Evolutionary conservation across 108 stramenopile species (phyloP).

Genomic region (Stephanodiscus minutulus): DNA sequence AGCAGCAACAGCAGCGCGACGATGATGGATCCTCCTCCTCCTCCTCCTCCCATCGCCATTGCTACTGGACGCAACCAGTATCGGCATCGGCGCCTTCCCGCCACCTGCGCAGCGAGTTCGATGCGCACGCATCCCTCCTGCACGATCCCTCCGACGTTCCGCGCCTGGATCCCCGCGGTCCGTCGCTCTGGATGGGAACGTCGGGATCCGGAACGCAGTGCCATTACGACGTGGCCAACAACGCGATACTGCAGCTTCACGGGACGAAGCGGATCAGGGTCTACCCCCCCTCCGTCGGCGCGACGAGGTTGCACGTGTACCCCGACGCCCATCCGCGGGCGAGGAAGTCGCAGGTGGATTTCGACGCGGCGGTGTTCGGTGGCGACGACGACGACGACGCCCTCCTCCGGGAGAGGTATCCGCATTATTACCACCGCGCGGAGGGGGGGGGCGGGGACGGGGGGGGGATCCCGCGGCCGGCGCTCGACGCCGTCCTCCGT

Average conservation of each 20-base stretch:
- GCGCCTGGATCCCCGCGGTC: neutral
- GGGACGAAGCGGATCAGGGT: slow-evolving; percentile 37
- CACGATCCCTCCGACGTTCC: neutral
- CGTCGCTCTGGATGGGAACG: slow-evolving; percentile 39
- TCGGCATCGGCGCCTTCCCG: neutral
- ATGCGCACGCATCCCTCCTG: neutral
- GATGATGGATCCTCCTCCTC: neutral
- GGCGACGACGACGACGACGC: neutral
- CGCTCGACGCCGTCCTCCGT: slow-evolving; percentile 31
- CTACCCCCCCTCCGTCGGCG: slow-evolving; percentile 17
- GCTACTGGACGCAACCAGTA: slow-evolving; percentile 9
- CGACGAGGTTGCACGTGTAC: slow-evolving; percentile 32
- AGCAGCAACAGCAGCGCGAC: too few relatives aligned
- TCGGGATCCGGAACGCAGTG: slow-evolving; percentile 31
- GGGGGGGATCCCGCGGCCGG: slow-evolving; percentile 16
- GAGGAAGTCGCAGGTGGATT: slow-evolving; percentile 46
- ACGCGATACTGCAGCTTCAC: slow-evolving; percentile 40
- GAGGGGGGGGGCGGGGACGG: too few relatives aligned
- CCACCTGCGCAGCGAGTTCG: neutral
- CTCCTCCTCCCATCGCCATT: neutral
- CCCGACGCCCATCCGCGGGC: slow-evolving; percentile 50
- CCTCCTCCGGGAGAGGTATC: neutral
- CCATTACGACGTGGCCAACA: slow-evolving; percentile 49
- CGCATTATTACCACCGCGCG: slow-evolving; percentile 8
- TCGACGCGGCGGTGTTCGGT: slow-evolving; percentile 4